Evolutionary conservation across 768 basidiomycete genomes (phyloP).

Genomic region (Leccinum sublutescens): DNA sequence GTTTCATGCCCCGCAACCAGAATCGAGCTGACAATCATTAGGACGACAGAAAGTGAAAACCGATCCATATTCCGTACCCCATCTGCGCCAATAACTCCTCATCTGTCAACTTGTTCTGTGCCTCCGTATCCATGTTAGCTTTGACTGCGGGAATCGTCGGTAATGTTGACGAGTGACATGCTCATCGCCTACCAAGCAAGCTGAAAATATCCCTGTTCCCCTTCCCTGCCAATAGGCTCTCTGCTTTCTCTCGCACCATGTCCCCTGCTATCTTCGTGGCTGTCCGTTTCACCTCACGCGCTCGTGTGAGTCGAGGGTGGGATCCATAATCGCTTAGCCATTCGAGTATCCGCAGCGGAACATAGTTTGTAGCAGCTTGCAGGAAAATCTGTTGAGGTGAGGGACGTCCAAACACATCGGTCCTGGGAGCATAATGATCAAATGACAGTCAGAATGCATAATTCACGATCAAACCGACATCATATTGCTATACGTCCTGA

Average conservation of each 20-base stretch:
- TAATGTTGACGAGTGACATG: neutral
- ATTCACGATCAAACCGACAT: conserved; percentile 5
- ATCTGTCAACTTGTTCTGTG: conserved; percentile 23
- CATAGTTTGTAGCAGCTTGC: conserved; percentile 8
- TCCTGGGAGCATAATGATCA: conserved; percentile 10
- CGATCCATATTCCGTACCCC: conserved; percentile 11
- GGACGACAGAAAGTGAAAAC: neutral
- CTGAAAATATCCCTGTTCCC: conserved; percentile 23
- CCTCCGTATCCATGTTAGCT: conserved; percentile 28
- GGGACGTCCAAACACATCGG: conserved; percentile 17
- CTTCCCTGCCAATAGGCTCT: conserved; percentile 11
- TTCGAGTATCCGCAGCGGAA: conserved; percentile 27
- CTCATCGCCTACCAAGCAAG: conserved; percentile 37
- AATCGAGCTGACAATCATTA: conserved; percentile 37
- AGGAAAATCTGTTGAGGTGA: conserved; percentile 18
- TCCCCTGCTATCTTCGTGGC: conserved; percentile 9
- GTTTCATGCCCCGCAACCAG: conserved; percentile 59
- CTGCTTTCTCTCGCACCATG: conserved; percentile 18
- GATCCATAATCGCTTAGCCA: conserved; percentile 31
- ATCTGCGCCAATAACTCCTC: conserved; percentile 18
- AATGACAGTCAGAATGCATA: conserved; percentile 4
- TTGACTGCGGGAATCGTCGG: conserved; percentile 16
- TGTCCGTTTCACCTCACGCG: conserved; percentile 8
- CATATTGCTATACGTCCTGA: conserved; percentile 9
- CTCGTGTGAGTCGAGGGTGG: conserved; percentile 18